phyloP scores from a whole-genome alignment of 2,329 filamentous ascomycete species.

The Proliferodiscus dingleyae region DNA sequence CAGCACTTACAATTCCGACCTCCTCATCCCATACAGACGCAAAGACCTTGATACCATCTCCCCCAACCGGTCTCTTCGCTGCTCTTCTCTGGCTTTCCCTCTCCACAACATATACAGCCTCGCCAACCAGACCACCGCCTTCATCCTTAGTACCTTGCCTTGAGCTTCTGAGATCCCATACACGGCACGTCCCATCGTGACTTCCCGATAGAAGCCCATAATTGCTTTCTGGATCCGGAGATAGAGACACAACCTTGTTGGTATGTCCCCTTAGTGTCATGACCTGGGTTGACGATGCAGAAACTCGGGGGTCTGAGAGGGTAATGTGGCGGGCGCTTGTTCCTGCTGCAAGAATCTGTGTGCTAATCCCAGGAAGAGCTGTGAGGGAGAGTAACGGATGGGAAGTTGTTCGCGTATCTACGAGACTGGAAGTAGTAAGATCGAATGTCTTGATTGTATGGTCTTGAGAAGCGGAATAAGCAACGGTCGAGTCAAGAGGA shows the following conservation, averaged over 20 bases:
- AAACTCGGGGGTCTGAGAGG: slow-evolving; percentile 83
- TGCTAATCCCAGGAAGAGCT: slow-evolving; percentile 58
- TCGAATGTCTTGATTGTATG: slow-evolving; percentile 90
- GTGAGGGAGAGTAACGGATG: slow-evolving; percentile 77
- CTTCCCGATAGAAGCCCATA: slow-evolving; percentile 85
- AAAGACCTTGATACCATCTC: slow-evolving; percentile 88
- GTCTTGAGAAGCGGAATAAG: slow-evolving; percentile 87
- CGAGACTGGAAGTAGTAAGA: slow-evolving; percentile 71
- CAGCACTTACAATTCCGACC: slow-evolving; percentile 84
- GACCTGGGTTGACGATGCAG: slow-evolving; percentile 69
- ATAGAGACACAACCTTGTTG: slow-evolving; percentile 59
- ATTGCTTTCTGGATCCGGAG: slow-evolving; percentile 53
- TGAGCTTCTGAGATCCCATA: slow-evolving; percentile 85
- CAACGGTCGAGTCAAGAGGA: slow-evolving; percentile 76
- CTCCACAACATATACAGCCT: slow-evolving; percentile 70
- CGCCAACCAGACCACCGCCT: slow-evolving; percentile 57
- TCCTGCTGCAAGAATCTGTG: slow-evolving; percentile 60
- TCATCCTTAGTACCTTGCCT: slow-evolving; percentile 55
- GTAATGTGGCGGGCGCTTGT: slow-evolving; percentile 84
- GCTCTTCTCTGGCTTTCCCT: slow-evolving; percentile 63
- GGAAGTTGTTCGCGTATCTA: slow-evolving; percentile 77
- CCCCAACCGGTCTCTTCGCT: slow-evolving; percentile 61
- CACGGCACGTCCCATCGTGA: slow-evolving; percentile 84
- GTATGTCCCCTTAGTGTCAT: slow-evolving; percentile 90
- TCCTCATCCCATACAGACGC: slow-evolving; percentile 78